Base-by-base conservation (phyloP, 2,329 filamentous ascomycete species). In the Chaetothyriales sp. region DNA sequence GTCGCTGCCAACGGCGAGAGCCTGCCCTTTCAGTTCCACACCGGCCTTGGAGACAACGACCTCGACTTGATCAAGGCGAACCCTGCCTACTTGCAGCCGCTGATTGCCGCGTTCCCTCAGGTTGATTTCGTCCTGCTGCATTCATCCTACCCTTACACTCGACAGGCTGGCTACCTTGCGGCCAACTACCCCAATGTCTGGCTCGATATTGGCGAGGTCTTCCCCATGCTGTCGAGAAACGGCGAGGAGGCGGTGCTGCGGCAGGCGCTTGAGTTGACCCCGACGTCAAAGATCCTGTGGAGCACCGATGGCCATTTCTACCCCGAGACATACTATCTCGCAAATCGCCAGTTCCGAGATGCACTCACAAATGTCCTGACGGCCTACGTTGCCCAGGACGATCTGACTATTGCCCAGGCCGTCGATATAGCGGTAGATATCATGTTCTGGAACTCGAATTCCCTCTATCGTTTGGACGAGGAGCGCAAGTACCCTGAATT, bases 271-370 rank as follows among this genome's bases (percentile, higher is more conserved):
- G 86, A 93, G 63, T 65, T 90, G 3, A 83, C 80, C 19, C 86
- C 86, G 0, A 79, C 77, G 50, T 80, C 78, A 48, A 90, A 90
- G 67, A 72, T 92, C 0, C 67, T 90, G 0, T 90, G 84, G 78
- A 87, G 83, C 55, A 88, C 84, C 0, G 84, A 89, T 61, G 86
- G 84, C 0, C 84, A 89, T 62, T 84, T 77, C 65, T 84, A 86
- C 53, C 83, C 85, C 0, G 86, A 90, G 65, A 86, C 83, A 0
- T 92, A 81, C 59, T 76, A 83, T 59, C 70, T 90, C 3, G 83
- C 84, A 0, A 79, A 83, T 42, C 70, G 75, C 43, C 86, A 90
- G 63, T 80, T 87, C 52, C 74, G 84, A 48, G 77, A 86, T 56
- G 83, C 77, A 1, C 67, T 92, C 36, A 76, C 84, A 56, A 77